Evolutionary conservation across 768 basidiomycete species (phyloP), one percentile per base, ranked within the genome.

Genomic region (Boletellus emodensis): DNA sequence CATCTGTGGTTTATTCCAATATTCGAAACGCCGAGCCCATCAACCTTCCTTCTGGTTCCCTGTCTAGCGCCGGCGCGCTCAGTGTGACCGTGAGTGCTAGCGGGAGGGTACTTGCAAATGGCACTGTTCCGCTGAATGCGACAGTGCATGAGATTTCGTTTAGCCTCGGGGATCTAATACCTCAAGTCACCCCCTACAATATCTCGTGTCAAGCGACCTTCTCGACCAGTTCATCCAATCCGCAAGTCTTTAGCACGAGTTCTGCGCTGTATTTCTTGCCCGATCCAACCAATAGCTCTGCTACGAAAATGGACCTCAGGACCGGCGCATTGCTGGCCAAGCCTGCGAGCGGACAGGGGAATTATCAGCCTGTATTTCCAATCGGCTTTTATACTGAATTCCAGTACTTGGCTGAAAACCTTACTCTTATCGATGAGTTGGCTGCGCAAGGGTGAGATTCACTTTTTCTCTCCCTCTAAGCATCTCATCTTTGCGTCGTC

Each of bases 301-400:
- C 76, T 11, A 80, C 80, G 1, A 84, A 83, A 57, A 79, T 82
- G 74, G 81, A 84, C 59, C 66, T 77, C 49, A 70, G 80, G 41
- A 82, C 81, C 2, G 82, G 82, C 11, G 78, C 76, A 0, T 41
- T 83, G 40, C 60, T 81, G 32, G 80, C 78, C 2, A 67, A 74
- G 45, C 76, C 77, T 18, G 73, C 78, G 0, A 72, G 72, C 49
- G 80, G 81, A 14, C 65, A 71, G 46, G 73, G 73, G 9, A 61
- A 65, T 13, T 83, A 76, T 57, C 70, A 75, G 15, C 76, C 79
- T 1, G 71, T 86, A 1, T 75, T 62, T 63, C 81, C 66, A 37
- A 64, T 65, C 69, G 71, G 71, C 6, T 73, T 70, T 53, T 73
- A 69, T 57, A 81, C 75, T 10, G 71, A 79, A 33, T 68, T 79